phyloP scores from a whole-genome alignment of 169 alveolate species.

The Eimeria maxima region DNA sequence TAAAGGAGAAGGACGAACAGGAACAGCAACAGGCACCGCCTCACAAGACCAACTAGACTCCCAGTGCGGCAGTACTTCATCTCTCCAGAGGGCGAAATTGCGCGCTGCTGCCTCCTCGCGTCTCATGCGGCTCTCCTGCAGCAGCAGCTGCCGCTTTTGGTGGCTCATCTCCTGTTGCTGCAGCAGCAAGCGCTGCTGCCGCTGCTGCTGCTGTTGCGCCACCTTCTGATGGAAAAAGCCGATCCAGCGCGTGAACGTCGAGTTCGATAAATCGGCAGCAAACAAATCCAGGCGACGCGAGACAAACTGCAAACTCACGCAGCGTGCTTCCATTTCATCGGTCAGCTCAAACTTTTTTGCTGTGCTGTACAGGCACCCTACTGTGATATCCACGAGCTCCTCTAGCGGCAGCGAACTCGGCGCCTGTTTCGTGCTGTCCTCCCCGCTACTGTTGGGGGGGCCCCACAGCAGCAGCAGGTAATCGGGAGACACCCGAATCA shows the following conservation, averaged over 20 bases:
- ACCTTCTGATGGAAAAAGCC: constrained; percentile 54
- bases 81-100: constrained; percentile 50
- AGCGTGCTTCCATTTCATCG: constrained; percentile 73
- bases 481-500: constrained; percentile 39
- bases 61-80: constrained; percentile 69
- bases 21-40: constrained; percentile 25
- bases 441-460: constrained; percentile 41
- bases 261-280: constrained; percentile 16
- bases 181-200: constrained; percentile 48
- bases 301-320: constrained; percentile 56
- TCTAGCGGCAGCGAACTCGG: constrained; percentile 40
- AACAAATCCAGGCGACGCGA: constrained; percentile 45
- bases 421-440: neutral
- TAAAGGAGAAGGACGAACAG: constrained; percentile 40
- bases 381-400: constrained; percentile 66
- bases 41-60: constrained; percentile 71
- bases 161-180: constrained; percentile 48
- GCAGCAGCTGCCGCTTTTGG: neutral
- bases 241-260: constrained; percentile 47
- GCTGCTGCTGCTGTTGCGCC: constrained; percentile 56
- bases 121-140: constrained; percentile 2
- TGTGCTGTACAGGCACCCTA: constrained; percentile 62
- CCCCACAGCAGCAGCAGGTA: constrained; percentile 38
- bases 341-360: constrained; percentile 40
- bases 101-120: constrained; percentile 59